phyloP scores from a whole-genome alignment of 495 filamentous ascomycete species.

The Sphaerosporella brunnea region DNA sequence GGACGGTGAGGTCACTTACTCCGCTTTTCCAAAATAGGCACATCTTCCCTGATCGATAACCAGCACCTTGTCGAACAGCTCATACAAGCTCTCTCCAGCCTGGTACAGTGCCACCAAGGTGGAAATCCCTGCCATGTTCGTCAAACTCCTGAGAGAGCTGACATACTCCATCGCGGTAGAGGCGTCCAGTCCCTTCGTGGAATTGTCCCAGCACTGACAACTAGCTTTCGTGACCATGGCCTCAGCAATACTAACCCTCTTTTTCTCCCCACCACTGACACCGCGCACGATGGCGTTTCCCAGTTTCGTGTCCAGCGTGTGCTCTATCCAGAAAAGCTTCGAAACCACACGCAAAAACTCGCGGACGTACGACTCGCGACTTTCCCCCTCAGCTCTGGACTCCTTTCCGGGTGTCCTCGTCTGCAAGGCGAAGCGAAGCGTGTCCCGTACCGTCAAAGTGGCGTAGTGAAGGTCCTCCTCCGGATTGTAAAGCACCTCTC shows the following conservation, averaged over 20 bases:
- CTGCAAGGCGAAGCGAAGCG: slow-evolving; percentile 51
- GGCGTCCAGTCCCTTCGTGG: slow-evolving; percentile 49
- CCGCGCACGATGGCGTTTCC: slow-evolving; percentile 50
- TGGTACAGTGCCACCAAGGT: slow-evolving; percentile 53
- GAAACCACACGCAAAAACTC: slow-evolving; percentile 53
- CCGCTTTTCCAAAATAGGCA: slow-evolving; percentile 43
- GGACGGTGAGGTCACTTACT: slow-evolving; percentile 9
- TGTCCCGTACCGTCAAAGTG: slow-evolving; percentile 51
- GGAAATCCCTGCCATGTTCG: slow-evolving; percentile 43
- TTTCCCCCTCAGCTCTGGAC: slow-evolving; percentile 43
- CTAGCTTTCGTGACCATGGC: slow-evolving; percentile 48
- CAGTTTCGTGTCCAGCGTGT: slow-evolving; percentile 48
- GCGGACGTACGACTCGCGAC: slow-evolving; percentile 41
- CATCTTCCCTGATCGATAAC: slow-evolving; percentile 50
- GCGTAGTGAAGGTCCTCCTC: slow-evolving; percentile 53
- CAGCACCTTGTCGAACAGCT: slow-evolving; percentile 54
- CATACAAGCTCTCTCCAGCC: slow-evolving; percentile 49
- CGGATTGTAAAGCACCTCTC: slow-evolving; percentile 30
- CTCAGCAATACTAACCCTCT: slow-evolving; percentile 53
- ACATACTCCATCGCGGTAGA: slow-evolving; percentile 47
- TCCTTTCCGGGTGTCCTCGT: slow-evolving; percentile 48
- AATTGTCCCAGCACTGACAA: slow-evolving; percentile 53
- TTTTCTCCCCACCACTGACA: slow-evolving; percentile 56
- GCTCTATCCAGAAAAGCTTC: slow-evolving; percentile 63
- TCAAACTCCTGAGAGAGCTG: slow-evolving; percentile 41